Evolutionary conservation across 2,329 filamentous ascomycete genomes (phyloP), one percentile per base, ranked within the genome.

Genomic region (Fusarium neocosmosporiellum): DNA sequence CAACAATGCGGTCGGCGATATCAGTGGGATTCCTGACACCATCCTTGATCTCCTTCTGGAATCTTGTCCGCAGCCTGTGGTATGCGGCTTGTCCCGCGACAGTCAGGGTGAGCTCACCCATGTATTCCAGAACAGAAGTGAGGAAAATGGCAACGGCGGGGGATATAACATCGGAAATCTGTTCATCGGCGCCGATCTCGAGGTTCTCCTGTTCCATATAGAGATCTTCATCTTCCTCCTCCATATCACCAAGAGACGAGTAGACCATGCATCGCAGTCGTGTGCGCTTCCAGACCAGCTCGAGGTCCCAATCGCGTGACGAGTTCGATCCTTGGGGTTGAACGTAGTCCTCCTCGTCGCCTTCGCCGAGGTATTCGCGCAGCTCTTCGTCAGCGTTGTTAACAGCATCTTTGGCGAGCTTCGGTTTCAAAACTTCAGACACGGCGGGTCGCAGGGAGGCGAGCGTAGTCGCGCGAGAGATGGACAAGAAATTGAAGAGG

Each of bases 231-330:
- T 99, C 96, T 75, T 98, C 95, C 83, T 99, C 96, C 81, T 99
- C 97, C 88, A 99, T 91, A 79, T 99, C 96, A 50, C 96, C 96
- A 8, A 99, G 86, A 10, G 96, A 95, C 10, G 95, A 98, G 81
- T 98, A 98, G 24, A 99, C 96, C 96, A 99, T 99, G 81, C 96
- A 98, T 69, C 96, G 91, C 77, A 99, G 84, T 63, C 96, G 91
- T 0, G 95, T 96, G 74, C 96, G 90, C 84, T 97, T 98, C 95
- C 96, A 99, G 20, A 95, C 92, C 64, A 95, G 87, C 79, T 98
- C 94, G n/a, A 97, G 85, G 80, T 98, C 95, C 90, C 96, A 98
- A 74, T 92, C 90, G 3, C 87, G 86, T 13, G 84, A 82, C 16
- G 72, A 59, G 34, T 86, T 84, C 50, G 84, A 83, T 27, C 87